Conservation (phyloP, 2,329 filamentous ascomycete genomes). For the Orbilia quercus region DNA sequence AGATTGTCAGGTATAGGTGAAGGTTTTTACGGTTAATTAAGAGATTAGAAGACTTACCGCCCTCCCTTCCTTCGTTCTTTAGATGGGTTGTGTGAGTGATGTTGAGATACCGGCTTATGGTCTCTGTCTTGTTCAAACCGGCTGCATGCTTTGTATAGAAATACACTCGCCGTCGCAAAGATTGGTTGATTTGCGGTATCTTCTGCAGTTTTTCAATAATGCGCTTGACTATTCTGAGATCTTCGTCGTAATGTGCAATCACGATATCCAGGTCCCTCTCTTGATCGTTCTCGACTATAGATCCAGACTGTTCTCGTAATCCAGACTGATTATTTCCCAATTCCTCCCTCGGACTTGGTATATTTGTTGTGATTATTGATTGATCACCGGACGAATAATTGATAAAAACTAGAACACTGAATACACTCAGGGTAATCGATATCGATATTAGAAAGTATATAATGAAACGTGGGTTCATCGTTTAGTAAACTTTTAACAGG, state of each 20-base stretch:
- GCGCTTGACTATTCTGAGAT: not conserved
- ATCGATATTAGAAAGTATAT: not conserved
- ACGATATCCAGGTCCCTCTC: slow-evolving; percentile 11
- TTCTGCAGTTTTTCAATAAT: not conserved
- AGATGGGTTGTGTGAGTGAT: slow-evolving; percentile 2
- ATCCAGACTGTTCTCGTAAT: too few relatives aligned
- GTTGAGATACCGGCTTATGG: not conserved
- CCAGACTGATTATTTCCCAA: too few relatives aligned
- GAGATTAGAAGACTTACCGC: not conserved
- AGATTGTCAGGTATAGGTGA: not conserved
- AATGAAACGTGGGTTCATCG: too few relatives aligned
- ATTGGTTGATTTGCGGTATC: not conserved
- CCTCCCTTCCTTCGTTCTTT: slow-evolving; percentile 17
- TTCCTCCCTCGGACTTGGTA: too few relatives aligned
- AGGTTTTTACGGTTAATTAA: not conserved
- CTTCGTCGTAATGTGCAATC: slow-evolving; percentile 5
- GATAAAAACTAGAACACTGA: not conserved
- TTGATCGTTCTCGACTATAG: not conserved
- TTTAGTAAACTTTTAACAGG: too few relatives aligned
- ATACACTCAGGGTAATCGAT: not conserved
- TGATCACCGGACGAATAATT: not conserved
- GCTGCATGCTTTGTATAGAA: not conserved
- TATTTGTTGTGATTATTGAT: not conserved
- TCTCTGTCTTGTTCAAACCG: not conserved
- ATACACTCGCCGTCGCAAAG: not conserved